Evolutionary conservation across 106 monocot genomes (phyloP), one percentile per base, ranked within the genome.

Genomic region (Cymbidium sinense): DNA sequence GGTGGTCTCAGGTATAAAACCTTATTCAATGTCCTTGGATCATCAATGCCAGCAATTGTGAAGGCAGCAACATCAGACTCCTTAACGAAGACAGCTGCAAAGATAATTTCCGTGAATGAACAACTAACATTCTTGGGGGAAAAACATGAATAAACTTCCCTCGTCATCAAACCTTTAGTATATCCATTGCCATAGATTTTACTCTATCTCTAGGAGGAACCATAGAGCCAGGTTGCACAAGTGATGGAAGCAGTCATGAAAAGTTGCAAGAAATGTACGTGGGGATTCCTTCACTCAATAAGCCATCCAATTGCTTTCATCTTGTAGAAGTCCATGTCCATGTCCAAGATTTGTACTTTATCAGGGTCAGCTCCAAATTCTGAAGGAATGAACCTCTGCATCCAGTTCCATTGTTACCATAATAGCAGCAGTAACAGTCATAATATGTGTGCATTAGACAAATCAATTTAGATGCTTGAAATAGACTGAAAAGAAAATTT

Each of bases 371-470:
- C 75, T 76, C 94, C 94, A 82, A 91, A 94, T 77, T 94, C 94
- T 18, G 94, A 83, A 17, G 94, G 94, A 43, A 94, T 52, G 79
- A 91, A 94, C 54, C 94, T 89, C 94, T 91, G 85, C 71, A 82
- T 17, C 13, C 76, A 82, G 34, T 64, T n/a, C n/a, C n/a, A n/a
- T n/a, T n/a, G n/a, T n/a, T n/a, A n/a, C n/a, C n/a, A n/a, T n/a
- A n/a, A n/a, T 65, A 54, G 54, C 54, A n/a, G n/a, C n/a, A 54
- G 54, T 17, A 3, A 15, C 54, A 54, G 21, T 64, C 9, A 18
- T 10, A 25, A 27, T 28, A 64, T 64, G 64, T 41, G 41, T 41
- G 41, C 41, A 25, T 27, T 25, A 1, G 23, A 64, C 28, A 28
- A 25, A 5, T 23, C 27, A 27, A 64, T 28, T 64, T 64, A 27